Evolutionary conservation across 495 filamentous ascomycete genomes (phyloP).

Genomic region (Aspergillus saccharolyticus): DNA sequence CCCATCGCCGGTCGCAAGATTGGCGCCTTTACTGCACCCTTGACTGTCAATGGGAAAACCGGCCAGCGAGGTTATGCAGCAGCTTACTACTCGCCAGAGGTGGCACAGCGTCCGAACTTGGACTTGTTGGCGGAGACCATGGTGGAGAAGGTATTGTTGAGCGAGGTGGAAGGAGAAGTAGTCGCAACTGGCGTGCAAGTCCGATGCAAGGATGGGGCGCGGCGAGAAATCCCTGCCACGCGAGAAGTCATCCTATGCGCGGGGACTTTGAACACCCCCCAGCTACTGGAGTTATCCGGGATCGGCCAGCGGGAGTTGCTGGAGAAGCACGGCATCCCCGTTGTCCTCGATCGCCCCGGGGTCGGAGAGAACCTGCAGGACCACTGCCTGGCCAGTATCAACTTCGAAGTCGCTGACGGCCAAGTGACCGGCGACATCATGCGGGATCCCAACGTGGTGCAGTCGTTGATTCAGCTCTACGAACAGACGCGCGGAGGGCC

Average conservation of each 20-base stretch:
- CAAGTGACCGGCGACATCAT: conserved; percentile 38
- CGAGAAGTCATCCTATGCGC: conserved; percentile 51
- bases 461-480: conserved; percentile 34
- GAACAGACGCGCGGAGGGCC: conserved; percentile 28
- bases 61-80: conserved; percentile 39
- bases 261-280: conserved; percentile 48
- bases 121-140: conserved; percentile 41
- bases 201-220: conserved; percentile 15
- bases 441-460: conserved; percentile 34
- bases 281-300: conserved; percentile 52
- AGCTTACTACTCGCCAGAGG: conserved; percentile 21
- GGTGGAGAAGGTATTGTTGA: conserved; percentile 43
- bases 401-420: conserved; percentile 38
- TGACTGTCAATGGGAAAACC: conserved; percentile 15
- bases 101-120: conserved; percentile 40
- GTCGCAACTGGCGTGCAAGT: conserved; percentile 32
- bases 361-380: conserved; percentile 47
- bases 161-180: conserved; percentile 20
- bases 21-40: conserved; percentile 19
- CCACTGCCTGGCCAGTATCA: conserved; percentile 25
- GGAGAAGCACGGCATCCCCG: conserved; percentile 24
- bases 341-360: conserved; percentile 30
- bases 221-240: conserved; percentile 8
- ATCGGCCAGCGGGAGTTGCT: conserved; percentile 24
- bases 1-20: conserved; percentile 18